Conservation (phyloP, 306 rosid species). For the Quercus dentata region DNA sequence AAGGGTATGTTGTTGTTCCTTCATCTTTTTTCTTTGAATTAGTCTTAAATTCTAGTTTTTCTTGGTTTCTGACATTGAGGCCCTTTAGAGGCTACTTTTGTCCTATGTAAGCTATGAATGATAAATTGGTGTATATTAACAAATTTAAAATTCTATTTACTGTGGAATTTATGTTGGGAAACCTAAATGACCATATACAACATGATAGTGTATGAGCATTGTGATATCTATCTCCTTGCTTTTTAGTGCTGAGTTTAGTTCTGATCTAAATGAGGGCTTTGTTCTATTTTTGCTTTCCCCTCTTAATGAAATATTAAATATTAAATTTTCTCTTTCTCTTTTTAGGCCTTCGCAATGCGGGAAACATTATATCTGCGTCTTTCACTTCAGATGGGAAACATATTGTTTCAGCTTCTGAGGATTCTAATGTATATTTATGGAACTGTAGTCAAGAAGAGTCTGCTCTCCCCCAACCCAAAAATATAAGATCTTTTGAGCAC, state of each 20-base stretch:
- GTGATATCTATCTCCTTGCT: neutral
- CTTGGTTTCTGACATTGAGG: neutral
- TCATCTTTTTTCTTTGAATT: slow-evolving; percentile 3
- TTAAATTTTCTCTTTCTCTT: slow-evolving; percentile 25
- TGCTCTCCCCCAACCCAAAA: slow-evolving; percentile 28
- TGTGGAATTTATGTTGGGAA: slow-evolving; percentile 6
- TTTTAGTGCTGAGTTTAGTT: neutral
- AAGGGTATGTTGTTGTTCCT: slow-evolving; percentile 46
- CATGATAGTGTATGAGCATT: slow-evolving; percentile 5
- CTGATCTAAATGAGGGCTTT: neutral
- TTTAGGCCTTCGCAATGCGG: slow-evolving; percentile 55
- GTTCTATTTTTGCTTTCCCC: neutral
- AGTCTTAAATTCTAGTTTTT: neutral
- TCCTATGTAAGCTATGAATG: neutral
- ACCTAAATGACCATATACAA: neutral
- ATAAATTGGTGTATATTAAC: neutral
- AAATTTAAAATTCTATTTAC: neutral
- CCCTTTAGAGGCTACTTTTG: neutral
- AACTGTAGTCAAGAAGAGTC: slow-evolving; percentile 40
- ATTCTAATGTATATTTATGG: slow-evolving; percentile 87
- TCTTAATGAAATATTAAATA: slow-evolving; percentile 1
- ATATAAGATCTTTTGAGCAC: slow-evolving; percentile 45
- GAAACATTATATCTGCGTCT: slow-evolving; percentile 63
- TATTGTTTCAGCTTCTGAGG: slow-evolving; percentile 81
- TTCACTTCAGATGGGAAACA: slow-evolving; percentile 93